These are phyloP conservation scores for Drechslerella dactyloides DNA, from an alignment of 2,329 filamentous ascomycete species.

Conservation along the genomic window DNA sequence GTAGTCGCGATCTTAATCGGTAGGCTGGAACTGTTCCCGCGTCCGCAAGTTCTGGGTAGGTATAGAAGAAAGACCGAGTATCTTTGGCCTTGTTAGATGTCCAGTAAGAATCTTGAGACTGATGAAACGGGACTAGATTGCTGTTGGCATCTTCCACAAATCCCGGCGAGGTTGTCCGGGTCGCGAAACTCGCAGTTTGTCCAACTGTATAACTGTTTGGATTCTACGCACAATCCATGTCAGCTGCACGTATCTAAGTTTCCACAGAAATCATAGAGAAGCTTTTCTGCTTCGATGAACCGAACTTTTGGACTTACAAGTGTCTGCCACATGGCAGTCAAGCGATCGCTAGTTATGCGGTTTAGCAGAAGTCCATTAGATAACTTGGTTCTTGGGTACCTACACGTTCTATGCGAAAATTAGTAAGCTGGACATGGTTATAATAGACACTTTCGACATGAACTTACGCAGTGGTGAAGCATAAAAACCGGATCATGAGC, in stretches of 20 bases:
- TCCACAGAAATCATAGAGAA: background rate
- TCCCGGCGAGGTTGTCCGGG: slow-evolving; percentile 20
- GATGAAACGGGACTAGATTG: slow-evolving; percentile 21
- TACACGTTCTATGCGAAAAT: slow-evolving; percentile 37
- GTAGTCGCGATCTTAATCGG: slow-evolving; percentile 15
- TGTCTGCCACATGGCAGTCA: slow-evolving; percentile 39
- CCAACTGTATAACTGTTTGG: slow-evolving; percentile 18
- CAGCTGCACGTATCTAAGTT: background rate
- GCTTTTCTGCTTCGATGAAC: no score
- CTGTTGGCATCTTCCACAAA: slow-evolving; percentile 13
- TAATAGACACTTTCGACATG: background rate
- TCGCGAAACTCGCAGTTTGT: slow-evolving; percentile 23
- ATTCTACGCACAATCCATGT: slow-evolving; percentile 7
- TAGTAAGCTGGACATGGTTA: background rate
- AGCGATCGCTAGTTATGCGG: slow-evolving; percentile 24
- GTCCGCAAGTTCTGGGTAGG: slow-evolving; percentile 33
- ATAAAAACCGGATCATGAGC: slow-evolving; percentile 33
- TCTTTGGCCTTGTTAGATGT: slow-evolving; percentile 21
- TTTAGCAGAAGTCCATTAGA: background rate
- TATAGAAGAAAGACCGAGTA: slow-evolving; percentile 23
- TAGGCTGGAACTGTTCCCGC: slow-evolving; percentile 12
- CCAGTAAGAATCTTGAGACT: slow-evolving; percentile 20
- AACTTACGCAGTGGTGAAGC: slow-evolving; percentile 43
- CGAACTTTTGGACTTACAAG: slow-evolving; percentile 21
- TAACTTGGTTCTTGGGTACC: background rate